Evolutionary conservation across 2,329 filamentous ascomycete species (phyloP).

Genomic region (Pestalotiopsis sp.): DNA sequence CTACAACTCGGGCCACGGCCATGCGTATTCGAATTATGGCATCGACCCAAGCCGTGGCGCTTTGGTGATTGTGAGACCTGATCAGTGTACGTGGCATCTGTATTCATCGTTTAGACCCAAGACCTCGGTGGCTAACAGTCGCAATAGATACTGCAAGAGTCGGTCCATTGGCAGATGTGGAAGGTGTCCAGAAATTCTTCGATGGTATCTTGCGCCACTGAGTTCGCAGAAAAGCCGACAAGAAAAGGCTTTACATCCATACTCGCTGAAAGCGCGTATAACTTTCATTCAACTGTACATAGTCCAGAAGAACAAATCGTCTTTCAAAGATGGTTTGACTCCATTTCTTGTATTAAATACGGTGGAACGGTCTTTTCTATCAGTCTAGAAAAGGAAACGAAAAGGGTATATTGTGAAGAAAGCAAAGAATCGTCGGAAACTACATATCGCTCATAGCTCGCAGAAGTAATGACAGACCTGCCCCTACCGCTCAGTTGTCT

Average conservation of each 20-base stretch:
- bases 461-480: background rate
- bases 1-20: conserved; percentile 57
- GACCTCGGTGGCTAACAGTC: background rate
- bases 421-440: background rate
- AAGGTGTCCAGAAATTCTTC: background rate
- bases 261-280: background rate
- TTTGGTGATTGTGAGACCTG: conserved; percentile 59
- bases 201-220: background rate
- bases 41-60: conserved; percentile 48
- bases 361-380: background rate
- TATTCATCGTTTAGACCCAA: background rate
- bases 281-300: background rate
- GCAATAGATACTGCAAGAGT: background rate
- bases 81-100: conserved; percentile 53
- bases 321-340: background rate
- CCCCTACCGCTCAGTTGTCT: too few species aligned
- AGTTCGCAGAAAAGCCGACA: background rate
- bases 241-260: background rate
- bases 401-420: background rate
- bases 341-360: background rate
- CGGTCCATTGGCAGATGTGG: background rate
- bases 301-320: background rate
- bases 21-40: conserved; percentile 59
- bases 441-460: background rate
- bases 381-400: background rate